These are phyloP conservation scores for Xerocomus brunneocitrinus DNA, from an alignment of 768 basidiomycete genomes.

Conservation along the genomic window DNA sequence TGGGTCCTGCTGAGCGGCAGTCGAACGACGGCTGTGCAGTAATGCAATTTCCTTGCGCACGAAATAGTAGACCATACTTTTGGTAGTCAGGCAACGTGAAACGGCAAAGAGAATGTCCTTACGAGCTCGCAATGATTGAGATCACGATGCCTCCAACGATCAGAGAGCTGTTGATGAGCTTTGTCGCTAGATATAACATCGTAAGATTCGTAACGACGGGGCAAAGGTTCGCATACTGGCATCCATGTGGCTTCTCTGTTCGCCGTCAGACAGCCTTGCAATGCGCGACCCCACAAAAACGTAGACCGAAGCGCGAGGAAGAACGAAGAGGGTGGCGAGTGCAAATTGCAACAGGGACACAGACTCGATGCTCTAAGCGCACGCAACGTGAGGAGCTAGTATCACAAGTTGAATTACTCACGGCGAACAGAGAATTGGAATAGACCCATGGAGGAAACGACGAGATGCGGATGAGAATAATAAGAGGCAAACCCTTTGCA, in stretches of 20 bases:
- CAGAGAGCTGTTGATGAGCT: conserved; percentile 57
- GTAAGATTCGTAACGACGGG: conserved; percentile 4
- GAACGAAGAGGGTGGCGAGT: conserved; percentile 63
- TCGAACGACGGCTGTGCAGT: conserved; percentile 44
- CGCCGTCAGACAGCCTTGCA: conserved; percentile 70
- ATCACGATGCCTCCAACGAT: conserved; percentile 57
- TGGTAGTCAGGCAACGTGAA: conserved; percentile 9
- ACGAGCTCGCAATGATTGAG: conserved; percentile 65
- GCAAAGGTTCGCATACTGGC: conserved; percentile 42
- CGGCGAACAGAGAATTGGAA: conserved; percentile 75
- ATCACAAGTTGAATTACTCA: conserved; percentile 33
- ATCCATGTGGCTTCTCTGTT: conserved; percentile 72
- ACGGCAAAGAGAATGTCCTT: conserved; percentile 25
- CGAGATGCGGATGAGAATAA: conserved; percentile 75
- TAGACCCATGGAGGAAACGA: conserved; percentile 88
- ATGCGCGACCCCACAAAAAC: conserved; percentile 78
- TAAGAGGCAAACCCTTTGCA: conserved; percentile 74
- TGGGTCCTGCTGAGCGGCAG: conserved; percentile 50
- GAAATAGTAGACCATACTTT: conserved; percentile 61
- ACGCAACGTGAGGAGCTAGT: conserved; percentile 5
- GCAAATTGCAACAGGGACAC: conserved; percentile 75
- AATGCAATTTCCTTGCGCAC: conserved; percentile 58
- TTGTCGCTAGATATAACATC: conserved; percentile 43
- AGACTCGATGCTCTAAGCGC: conserved; percentile 59
- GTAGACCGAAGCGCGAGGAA: conserved; percentile 68